Conservation (phyloP, 1,139 yeast genomes). For the Hansenula sp. region DNA sequence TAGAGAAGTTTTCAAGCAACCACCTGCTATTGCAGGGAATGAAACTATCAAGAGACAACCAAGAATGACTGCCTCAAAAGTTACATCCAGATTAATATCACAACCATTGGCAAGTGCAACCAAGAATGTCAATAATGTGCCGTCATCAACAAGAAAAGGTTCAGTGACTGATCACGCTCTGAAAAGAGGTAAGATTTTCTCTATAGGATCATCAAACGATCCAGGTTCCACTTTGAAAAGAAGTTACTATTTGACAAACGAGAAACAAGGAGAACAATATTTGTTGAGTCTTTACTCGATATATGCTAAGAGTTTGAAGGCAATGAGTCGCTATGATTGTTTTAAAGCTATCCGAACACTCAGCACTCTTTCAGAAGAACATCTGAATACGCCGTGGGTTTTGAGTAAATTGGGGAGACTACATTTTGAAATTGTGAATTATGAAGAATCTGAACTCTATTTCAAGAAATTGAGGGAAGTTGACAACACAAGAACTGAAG, state of each 20-base stretch:
- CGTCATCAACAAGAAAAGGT: constrained; percentile 8
- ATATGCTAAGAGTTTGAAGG: constrained; percentile 63
- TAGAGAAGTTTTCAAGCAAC: constrained; percentile 29
- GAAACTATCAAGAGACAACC: constrained; percentile 18
- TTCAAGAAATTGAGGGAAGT: constrained; percentile 58
- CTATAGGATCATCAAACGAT: constrained; percentile 4
- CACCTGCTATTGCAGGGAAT: constrained; percentile 12
- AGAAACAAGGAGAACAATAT: constrained; percentile 40
- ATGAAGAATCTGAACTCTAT: constrained; percentile 65
- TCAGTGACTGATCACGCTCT: constrained; percentile 13
- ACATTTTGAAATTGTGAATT: constrained; percentile 85
- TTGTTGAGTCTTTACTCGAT: constrained; percentile 49
- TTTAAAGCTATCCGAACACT: constrained; percentile 72
- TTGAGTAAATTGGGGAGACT: constrained; percentile 73
- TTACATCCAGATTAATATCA: constrained; percentile 49
- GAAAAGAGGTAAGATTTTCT: constrained; percentile 15
- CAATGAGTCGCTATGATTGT: constrained; percentile 69
- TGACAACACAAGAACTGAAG: constrained; percentile 80
- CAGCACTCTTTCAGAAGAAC: constrained; percentile 57
- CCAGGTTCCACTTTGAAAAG: constrained; percentile 11
- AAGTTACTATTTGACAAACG: constrained; percentile 21
- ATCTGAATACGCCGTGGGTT: constrained; percentile 81
- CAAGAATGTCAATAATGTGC: constrained; percentile 6
- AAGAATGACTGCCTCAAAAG: constrained; percentile 34
- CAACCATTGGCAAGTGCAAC: constrained; percentile 34